These are phyloP conservation scores for Aspergillus bombycis DNA, from an alignment of 2,329 filamentous ascomycete genomes.

Conservation along the genomic window DNA sequence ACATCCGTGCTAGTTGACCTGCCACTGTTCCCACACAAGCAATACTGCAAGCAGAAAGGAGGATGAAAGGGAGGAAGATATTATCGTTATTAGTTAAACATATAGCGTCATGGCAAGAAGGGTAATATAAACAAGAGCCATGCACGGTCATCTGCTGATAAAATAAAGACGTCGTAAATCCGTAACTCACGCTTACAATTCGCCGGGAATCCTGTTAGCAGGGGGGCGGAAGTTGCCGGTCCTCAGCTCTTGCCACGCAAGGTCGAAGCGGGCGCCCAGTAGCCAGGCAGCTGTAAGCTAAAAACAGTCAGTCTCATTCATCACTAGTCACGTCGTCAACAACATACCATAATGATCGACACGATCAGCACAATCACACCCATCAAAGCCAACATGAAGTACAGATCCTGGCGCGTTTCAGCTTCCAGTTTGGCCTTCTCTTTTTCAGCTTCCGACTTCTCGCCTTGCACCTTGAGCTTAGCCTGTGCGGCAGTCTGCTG, in stretches of 20 bases:
- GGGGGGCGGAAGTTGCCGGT: constrained; percentile 51
- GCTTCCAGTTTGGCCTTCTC: constrained; percentile 52
- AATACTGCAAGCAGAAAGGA: not conserved
- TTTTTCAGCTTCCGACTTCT: constrained; percentile 61
- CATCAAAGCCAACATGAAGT: constrained; percentile 71
- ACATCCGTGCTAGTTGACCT: constrained; percentile 81
- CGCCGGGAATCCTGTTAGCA: constrained; percentile 30
- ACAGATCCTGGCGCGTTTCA: constrained; percentile 58
- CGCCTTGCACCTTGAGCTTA: constrained; percentile 50
- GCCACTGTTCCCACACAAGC: not conserved
- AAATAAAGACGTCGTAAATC: constrained; percentile 33
- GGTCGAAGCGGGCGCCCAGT: constrained; percentile 81
- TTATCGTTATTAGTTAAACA: constrained; percentile 35
- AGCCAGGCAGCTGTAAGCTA: constrained; percentile 78
- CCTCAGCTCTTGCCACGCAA: constrained; percentile 61
- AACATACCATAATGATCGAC: constrained; percentile 76
- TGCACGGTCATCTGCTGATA: constrained; percentile 25
- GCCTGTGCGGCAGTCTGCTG: constrained; percentile 70
- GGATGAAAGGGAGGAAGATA: constrained; percentile 15
- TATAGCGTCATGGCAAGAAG: constrained; percentile 29
- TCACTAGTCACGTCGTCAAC: no score
- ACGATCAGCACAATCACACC: constrained; percentile 72
- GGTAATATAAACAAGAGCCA: constrained; percentile 32
- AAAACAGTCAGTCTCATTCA: not conserved
- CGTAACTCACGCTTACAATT: constrained; percentile 42